Evolutionary conservation across 176 grass and related monocot genomes (phyloP).

Genomic region (Typha latifolia): DNA sequence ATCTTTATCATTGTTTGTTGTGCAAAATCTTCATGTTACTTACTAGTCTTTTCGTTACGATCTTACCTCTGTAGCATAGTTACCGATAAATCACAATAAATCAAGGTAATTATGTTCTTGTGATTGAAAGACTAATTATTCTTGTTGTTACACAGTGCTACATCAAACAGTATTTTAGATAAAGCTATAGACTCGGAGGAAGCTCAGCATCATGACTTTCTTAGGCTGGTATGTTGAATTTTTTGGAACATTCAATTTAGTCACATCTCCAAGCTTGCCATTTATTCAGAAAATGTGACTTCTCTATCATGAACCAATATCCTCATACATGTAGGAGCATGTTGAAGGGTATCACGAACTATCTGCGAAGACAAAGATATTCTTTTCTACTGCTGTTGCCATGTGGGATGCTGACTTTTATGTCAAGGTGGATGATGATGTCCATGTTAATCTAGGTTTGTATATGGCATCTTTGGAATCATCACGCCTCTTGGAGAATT

Average conservation of each 20-base stretch:
- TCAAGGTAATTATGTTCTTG: neutral
- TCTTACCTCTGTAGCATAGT: neutral
- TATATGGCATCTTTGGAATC: neutral
- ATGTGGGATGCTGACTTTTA: slow-evolving; percentile 97
- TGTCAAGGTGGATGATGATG: slow-evolving; percentile 99
- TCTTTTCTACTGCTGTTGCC: slow-evolving; percentile 70
- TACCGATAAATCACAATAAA: neutral
- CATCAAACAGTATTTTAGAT: slow-evolving; percentile 72
- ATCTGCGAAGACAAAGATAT: slow-evolving; percentile 93
- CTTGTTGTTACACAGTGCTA: slow-evolving; percentile 48
- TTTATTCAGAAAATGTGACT: neutral
- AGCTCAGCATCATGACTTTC: slow-evolving; percentile 68
- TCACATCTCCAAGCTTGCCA: neutral
- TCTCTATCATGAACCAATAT: slow-evolving; percentile 4
- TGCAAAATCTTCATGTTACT: neutral
- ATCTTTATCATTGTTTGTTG: neutral
- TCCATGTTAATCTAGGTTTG: slow-evolving; percentile 75
- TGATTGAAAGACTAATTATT: slow-evolving; percentile 2
- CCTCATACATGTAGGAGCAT: slow-evolving; percentile 47
- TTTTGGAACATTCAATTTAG: neutral
- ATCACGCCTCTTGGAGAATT: neutral
- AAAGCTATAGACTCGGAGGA: slow-evolving; percentile 74
- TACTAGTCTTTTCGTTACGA: neutral
- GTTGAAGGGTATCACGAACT: slow-evolving; percentile 93
- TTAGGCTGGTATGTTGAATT: slow-evolving; percentile 60